Conservation (phyloP, 2,329 filamentous ascomycete species). For the Colletotrichum lini region DNA sequence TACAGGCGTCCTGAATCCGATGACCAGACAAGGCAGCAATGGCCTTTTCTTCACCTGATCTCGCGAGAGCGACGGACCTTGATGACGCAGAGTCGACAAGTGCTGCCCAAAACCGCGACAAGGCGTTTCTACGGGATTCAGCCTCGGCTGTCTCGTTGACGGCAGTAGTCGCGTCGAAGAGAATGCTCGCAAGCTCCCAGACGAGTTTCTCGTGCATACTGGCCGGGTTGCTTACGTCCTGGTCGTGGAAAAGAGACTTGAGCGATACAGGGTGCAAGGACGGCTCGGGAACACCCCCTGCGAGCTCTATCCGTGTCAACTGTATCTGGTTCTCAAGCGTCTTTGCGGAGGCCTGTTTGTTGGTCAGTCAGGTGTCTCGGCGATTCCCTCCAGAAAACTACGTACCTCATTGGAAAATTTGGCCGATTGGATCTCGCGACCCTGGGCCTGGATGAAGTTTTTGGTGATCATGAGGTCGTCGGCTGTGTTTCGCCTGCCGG, state of each 20-base stretch:
- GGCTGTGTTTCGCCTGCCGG: constrained; percentile 52
- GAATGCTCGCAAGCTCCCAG: constrained; percentile 88
- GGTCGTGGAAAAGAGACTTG: constrained; percentile 57
- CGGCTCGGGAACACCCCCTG: constrained; percentile 73
- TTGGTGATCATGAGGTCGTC: constrained; percentile 68
- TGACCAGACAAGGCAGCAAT: constrained; percentile 85
- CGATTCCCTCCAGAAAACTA: neutral
- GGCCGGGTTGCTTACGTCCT: constrained; percentile 59
- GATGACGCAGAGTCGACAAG: constrained; percentile 74
- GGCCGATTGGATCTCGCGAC: constrained; percentile 75
- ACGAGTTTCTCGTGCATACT: constrained; percentile 78
- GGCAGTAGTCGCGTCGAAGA: constrained; percentile 77
- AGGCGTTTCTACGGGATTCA: constrained; percentile 69
- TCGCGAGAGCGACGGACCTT: constrained; percentile 69
- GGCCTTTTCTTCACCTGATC: constrained; percentile 84
- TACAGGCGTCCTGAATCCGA: constrained; percentile 86
- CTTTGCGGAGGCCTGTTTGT: constrained; percentile 67
- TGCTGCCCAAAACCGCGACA: constrained; percentile 77
- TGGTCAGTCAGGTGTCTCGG: constrained; percentile 39
- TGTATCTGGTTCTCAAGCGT: constrained; percentile 69
- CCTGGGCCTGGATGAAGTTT: constrained; percentile 73
- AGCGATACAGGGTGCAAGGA: constrained; percentile 57
- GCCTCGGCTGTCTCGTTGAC: constrained; percentile 57
- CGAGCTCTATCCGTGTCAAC: constrained; percentile 66
- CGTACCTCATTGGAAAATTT: constrained; percentile 71